Base-by-base conservation (phyloP, 257 asterid species). In the Coffea eugenioides region DNA sequence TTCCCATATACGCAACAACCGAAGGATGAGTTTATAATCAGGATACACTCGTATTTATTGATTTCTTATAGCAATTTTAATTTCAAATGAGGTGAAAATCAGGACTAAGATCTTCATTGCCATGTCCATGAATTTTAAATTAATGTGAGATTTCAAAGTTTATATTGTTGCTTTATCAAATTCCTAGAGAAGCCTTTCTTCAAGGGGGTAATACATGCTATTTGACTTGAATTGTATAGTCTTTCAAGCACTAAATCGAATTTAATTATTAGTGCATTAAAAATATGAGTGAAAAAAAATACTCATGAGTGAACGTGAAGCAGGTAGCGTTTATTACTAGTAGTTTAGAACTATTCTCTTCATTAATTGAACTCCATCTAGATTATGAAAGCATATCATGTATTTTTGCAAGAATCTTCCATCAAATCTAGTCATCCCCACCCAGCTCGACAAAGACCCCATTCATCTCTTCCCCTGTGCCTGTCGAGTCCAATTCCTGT, bases 391-490 rank as follows among this genome's bases (percentile, higher is more conserved):
- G 36, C 46, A 77, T 68, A 51, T 20, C 46, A 43, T n/a, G 46
- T 25, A 70, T 65, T 48, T 73, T 56, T 77, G 76, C 74, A 80
- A 80, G 77, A 84, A 77, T 84, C 84, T 84, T 84, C 82, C 77
- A 67, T 77, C 84, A 69, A 70, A 69, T 84, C 84, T 59, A 74
- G 16, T 80, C 75, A 59, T 39, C 66, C 87, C 86, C 27, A 56
- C 77, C 76, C 81, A 80, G 80, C 82, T 73, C 70, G 84, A 73
- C 46, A 8, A 21, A 36, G 87, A 80, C 82, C 87, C 84, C 87
- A 67, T 71, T 66, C 83, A 34, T 34, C 76, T 36, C 23, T 59
- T 20, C 74, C 57, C 20, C 15, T 51, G 25, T 72, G 5, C 82
- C 66, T 73, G 80, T 80, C 80, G 48, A 77, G 68, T 72, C 77